Percentiles rank a stretch among this genome's conserved stretches.
Conservation (phyloP, 2,329 filamentous ascomycete species). For the Ciborinia camelliae region DNA sequence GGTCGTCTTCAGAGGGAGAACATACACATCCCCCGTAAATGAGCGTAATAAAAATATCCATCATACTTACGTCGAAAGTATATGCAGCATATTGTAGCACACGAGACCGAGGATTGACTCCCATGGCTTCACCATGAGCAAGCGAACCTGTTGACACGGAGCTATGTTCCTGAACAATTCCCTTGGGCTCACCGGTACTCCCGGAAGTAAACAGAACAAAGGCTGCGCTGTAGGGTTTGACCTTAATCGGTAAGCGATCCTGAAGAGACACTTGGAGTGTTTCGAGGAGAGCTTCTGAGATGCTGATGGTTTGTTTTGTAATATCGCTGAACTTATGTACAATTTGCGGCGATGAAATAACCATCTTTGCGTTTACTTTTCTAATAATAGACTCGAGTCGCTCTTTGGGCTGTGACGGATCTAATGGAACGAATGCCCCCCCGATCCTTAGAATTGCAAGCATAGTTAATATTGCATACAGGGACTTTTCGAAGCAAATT, state of each 20-base stretch:
- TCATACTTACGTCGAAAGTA: conserved; percentile 27
- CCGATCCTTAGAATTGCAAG: conserved; percentile 34
- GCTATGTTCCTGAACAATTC: conserved; percentile 24
- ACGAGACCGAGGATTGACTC: background rate
- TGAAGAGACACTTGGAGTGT: background rate
- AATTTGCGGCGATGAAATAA: conserved; percentile 2
- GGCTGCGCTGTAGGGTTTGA: conserved; percentile 7
- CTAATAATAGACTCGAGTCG: conserved; percentile 17
- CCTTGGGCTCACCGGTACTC: conserved; percentile 34
- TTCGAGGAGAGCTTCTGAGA: background rate
- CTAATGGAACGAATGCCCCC: conserved; percentile 32
- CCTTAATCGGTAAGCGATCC: background rate
- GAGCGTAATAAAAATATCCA: conserved; percentile 28
- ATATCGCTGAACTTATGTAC: background rate
- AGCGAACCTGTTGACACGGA: conserved; percentile 18
- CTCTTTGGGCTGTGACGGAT: conserved; percentile 8
- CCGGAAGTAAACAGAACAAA: conserved; percentile 31
- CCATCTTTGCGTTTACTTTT: conserved; percentile 5
- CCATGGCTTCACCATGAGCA: conserved; percentile 6
- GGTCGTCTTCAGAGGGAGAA: conserved; percentile 28
- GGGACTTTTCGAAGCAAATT: conserved; percentile 29
- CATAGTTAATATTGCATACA: conserved; percentile 33
- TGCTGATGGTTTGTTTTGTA: background rate
- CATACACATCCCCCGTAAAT: conserved; percentile 28
- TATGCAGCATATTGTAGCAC: conserved; percentile 26